Evolutionary conservation across 1,284 basidiomycete species (phyloP).

Genomic region (Phellopilus nigrolimitatus): DNA sequence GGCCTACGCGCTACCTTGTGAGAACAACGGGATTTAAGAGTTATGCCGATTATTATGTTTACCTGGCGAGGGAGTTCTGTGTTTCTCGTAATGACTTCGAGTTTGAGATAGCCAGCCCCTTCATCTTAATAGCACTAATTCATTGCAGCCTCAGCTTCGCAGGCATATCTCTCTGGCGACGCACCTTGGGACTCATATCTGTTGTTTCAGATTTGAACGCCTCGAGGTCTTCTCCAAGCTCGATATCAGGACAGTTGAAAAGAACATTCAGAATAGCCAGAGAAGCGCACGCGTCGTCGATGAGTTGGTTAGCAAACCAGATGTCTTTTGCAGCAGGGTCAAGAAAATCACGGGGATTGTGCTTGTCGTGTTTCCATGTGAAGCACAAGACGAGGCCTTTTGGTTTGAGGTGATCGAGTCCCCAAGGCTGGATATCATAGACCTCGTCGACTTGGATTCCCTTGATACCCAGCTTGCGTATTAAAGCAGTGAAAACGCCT

Average conservation of each 20-base stretch:
- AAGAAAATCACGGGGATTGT: slow-evolving; percentile 42
- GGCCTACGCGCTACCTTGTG: slow-evolving; percentile 34
- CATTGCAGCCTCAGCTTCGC: slow-evolving; percentile 1
- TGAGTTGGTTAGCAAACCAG: slow-evolving; percentile 66
- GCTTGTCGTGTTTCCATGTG: slow-evolving; percentile 44
- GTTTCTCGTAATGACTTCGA: slow-evolving; percentile 44
- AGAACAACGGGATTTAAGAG: background rate
- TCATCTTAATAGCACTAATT: slow-evolving; percentile 40
- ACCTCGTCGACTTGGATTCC: slow-evolving; percentile 52
- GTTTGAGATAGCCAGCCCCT: slow-evolving; percentile 55
- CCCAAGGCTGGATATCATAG: slow-evolving; percentile 58
- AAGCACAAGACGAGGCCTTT: slow-evolving; percentile 59
- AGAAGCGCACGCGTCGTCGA: slow-evolving; percentile 58
- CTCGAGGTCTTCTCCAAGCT: slow-evolving; percentile 41
- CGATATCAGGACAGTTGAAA: slow-evolving; percentile 47
- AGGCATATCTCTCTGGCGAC: slow-evolving; percentile 22
- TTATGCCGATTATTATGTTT: background rate
- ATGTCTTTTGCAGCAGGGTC: slow-evolving; percentile 50
- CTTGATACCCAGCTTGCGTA: slow-evolving; percentile 45
- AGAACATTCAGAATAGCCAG: slow-evolving; percentile 56
- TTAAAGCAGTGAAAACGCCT: slow-evolving; percentile 57
- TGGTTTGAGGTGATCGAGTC: slow-evolving; percentile 49
- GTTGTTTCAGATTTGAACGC: slow-evolving; percentile 47
- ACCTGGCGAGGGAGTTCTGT: slow-evolving; percentile 59
- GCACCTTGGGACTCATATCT: slow-evolving; percentile 51